Evolutionary conservation across 495 filamentous ascomycete genomes (phyloP), one percentile per base, ranked within the genome.

Genomic region (Neurospora hispaniola): DNA sequence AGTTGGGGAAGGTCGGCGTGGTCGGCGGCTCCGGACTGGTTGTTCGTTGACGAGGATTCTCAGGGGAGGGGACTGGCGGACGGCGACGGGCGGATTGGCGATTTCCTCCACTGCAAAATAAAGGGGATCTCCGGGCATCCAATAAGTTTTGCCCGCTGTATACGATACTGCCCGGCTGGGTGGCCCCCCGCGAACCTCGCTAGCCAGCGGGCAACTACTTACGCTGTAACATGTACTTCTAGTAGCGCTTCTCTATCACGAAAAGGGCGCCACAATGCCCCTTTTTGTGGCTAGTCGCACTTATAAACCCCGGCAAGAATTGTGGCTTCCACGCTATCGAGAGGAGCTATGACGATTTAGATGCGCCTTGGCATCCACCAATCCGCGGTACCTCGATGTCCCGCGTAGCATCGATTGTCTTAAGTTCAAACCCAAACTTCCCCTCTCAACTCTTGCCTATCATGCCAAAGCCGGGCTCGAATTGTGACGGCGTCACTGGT

Each of bases 401-500:
- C 54, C 54, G 23, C 23, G 12, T 16, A 16, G 5, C 23, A 62
- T 59, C 35, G 27, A 31, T 12, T 11, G 11, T 62, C 23, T 31
- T n/a, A n/a, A n/a, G n/a, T n/a, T 31, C 48, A 31, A 12, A 2
- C 23, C 23, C 8, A 62, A 62, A 31, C 23, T 62, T 59, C 48
- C 48, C 48, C 23, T 59, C 48, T 11, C 5, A 62, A 31, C 12
- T 62, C 23, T 62, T 62, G 23, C 4, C 71, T 4, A 69, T 66
- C 43, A 76, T 74, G 73, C 72, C 73, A 62, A 3, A 69, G 69
- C 69, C 23, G 54, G 54, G 54, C 54, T 31, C 23, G 16, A 5
- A 16, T 8, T 31, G 11, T 23, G 54, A 62, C 54, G 54, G 54
- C 54, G 31, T 54, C 23, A 66, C 43, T 44, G 35, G 35, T 38